These are phyloP conservation scores for Bolboschoenoplectus hybrid DNA, from an alignment of 202 grass and related monocot genomes.

Conservation along the genomic window DNA sequence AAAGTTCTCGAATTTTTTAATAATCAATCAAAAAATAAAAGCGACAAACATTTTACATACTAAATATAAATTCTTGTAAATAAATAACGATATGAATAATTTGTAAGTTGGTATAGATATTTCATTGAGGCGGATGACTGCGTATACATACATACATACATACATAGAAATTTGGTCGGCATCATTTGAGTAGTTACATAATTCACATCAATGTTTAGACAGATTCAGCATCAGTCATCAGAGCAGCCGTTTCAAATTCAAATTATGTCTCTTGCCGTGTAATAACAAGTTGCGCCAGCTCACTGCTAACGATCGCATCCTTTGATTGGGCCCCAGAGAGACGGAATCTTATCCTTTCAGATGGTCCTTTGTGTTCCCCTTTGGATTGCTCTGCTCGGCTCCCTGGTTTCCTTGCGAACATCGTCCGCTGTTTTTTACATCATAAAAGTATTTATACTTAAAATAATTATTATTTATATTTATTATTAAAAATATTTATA, in stretches of 20 bases:
- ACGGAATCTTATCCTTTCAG: slow-evolving; percentile 8
- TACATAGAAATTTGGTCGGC: not conserved
- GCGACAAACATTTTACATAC: too few relatives aligned
- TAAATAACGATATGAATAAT: too few relatives aligned
- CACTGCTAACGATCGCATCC: not conserved
- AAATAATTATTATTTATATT: too few relatives aligned
- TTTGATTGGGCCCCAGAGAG: not conserved
- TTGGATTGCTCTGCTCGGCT: not conserved
- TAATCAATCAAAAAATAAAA: too few relatives aligned
- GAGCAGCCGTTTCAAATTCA: not conserved
- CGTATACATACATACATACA: too few relatives aligned
- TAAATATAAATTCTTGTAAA: too few relatives aligned
- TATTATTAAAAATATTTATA: too few relatives aligned
- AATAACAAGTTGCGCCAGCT: not conserved
- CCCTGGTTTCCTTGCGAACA: not conserved
- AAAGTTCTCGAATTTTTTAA: not conserved
- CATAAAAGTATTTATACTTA: not conserved
- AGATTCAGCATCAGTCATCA: not conserved
- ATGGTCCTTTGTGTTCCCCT: not conserved
- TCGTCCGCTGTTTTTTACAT: not conserved
- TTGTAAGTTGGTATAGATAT: too few relatives aligned
- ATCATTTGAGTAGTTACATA: not conserved
- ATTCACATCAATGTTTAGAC: not conserved
- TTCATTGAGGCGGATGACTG: too few relatives aligned
- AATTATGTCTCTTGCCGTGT: slow-evolving; percentile 13